These are phyloP conservation scores for Casaregolazyma lundiana DNA, from an alignment of 1,139 yeast genomes.

Conservation along the genomic window DNA sequence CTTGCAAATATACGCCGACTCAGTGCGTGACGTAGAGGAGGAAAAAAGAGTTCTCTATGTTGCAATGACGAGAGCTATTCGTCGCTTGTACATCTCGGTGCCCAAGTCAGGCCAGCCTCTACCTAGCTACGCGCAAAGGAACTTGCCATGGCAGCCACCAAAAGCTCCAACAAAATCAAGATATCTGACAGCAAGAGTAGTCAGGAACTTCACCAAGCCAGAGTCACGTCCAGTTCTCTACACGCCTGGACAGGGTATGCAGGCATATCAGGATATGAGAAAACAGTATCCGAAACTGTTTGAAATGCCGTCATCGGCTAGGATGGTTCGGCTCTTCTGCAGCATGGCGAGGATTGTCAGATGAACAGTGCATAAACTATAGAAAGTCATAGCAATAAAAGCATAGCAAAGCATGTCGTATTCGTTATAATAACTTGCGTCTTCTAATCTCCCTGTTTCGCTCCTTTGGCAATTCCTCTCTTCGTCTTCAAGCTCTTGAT, in stretches of 20 bases:
- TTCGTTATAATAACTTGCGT: background rate
- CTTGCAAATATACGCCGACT: conserved; percentile 13
- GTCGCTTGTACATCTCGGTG: conserved; percentile 6
- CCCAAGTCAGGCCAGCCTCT: background rate
- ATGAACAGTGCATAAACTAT: no score
- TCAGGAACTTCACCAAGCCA: background rate
- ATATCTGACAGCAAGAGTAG: background rate
- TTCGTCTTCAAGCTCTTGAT: conserved; percentile 10
- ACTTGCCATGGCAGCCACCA: background rate
- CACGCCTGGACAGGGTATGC: background rate
- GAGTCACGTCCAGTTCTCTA: background rate
- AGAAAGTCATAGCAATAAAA: no score
- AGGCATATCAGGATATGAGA: background rate
- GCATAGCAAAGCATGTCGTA: no score
- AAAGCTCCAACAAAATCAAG: background rate
- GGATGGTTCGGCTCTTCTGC: background rate
- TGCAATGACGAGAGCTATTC: conserved; percentile 74
- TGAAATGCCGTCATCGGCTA: conserved; percentile 4
- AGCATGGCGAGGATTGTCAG: background rate
- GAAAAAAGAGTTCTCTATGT: conserved; percentile 80
- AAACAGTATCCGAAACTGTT: background rate
- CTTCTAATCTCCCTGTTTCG: conserved; percentile 5
- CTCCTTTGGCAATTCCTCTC: conserved; percentile 4
- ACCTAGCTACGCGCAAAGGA: background rate
- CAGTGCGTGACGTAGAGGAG: conserved; percentile 43